Evolutionary conservation across 2,329 filamentous ascomycete genomes (phyloP).

Genomic region (Colletotrichum simmondsii): DNA sequence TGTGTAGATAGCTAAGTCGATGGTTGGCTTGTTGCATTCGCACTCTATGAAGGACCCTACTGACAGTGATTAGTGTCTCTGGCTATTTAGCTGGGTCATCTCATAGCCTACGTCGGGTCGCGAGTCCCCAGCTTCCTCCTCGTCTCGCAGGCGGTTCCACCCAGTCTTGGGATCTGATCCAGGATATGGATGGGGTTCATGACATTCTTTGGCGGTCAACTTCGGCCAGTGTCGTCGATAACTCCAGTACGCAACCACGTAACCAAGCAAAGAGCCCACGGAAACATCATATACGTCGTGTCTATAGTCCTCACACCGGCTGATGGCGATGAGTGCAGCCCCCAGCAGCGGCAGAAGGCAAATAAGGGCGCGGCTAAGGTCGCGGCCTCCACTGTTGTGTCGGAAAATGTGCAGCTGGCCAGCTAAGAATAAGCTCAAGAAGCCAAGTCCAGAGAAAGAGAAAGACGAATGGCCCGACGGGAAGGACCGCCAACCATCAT

Average conservation of each 20-base stretch:
- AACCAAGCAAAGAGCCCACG: slow-evolving; percentile 69
- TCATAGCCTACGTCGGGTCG: slow-evolving; percentile 52
- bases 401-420: slow-evolving; percentile 72
- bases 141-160: slow-evolving; percentile 62
- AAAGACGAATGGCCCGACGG: slow-evolving; percentile 85
- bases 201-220: slow-evolving; percentile 61
- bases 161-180: slow-evolving; percentile 45
- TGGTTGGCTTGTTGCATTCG: slow-evolving; percentile 14
- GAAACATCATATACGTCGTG: slow-evolving; percentile 79
- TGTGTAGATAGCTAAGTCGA: not conserved
- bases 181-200: slow-evolving; percentile 67
- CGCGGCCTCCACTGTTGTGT: slow-evolving; percentile 54
- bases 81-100: slow-evolving; percentile 41
- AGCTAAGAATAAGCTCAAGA: slow-evolving; percentile 75
- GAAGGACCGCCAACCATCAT: slow-evolving; percentile 88
- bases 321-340: slow-evolving; percentile 75
- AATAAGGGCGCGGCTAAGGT: slow-evolving; percentile 66
- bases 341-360: slow-evolving; percentile 70
- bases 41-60: slow-evolving; percentile 25
- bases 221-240: slow-evolving; percentile 73
- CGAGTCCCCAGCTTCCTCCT: slow-evolving; percentile 57
- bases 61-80: slow-evolving; percentile 30
- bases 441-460: slow-evolving; percentile 82
- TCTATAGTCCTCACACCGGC: slow-evolving; percentile 75
- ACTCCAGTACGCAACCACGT: slow-evolving; percentile 71